phyloP scores from a whole-genome alignment of 2,329 filamentous ascomycete species.

The Phialophora macrospora region DNA sequence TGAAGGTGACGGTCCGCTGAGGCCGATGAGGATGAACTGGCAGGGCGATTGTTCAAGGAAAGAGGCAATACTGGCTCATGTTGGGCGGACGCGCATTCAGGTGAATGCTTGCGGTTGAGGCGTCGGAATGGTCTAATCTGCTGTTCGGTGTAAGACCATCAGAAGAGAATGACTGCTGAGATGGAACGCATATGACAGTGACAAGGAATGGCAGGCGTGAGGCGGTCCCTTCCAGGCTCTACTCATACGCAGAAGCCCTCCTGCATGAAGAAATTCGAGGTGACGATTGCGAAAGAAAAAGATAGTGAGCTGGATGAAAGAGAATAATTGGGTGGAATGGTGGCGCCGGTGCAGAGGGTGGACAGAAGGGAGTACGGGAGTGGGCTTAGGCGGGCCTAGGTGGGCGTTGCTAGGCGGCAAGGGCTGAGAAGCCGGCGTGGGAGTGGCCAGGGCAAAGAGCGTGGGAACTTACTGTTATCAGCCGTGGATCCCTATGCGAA shows the following conservation, averaged over 20 bases:
- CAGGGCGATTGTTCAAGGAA: constrained; percentile 28
- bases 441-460: constrained; percentile 12
- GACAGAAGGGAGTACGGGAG: not conserved
- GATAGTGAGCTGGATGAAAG: constrained; percentile 14
- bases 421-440: constrained; percentile 12
- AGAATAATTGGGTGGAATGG: constrained; percentile 17
- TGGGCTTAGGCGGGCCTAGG: not conserved
- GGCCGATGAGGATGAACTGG: constrained; percentile 23
- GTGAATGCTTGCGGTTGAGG: constrained; percentile 34
- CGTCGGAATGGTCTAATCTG: constrained; percentile 29
- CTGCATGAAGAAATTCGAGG: constrained; percentile 17
- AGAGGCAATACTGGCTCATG: constrained; percentile 33
- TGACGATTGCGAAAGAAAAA: constrained; percentile 25
- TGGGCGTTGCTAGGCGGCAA: not conserved
- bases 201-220: constrained; percentile 6
- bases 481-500: constrained; percentile 21
- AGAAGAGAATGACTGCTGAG: constrained; percentile 23
- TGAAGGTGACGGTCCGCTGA: constrained; percentile 33
- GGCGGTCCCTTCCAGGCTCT: constrained; percentile 5
- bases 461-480: constrained; percentile 32
- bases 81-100: constrained; percentile 32
- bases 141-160: constrained; percentile 21
- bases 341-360: constrained; percentile 5
- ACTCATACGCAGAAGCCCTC: constrained; percentile 16
- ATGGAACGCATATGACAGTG: constrained; percentile 17